Conservation (phyloP, 1,284 basidiomycete genomes). For the Cutaneotrichosporon daszewskae region DNA sequence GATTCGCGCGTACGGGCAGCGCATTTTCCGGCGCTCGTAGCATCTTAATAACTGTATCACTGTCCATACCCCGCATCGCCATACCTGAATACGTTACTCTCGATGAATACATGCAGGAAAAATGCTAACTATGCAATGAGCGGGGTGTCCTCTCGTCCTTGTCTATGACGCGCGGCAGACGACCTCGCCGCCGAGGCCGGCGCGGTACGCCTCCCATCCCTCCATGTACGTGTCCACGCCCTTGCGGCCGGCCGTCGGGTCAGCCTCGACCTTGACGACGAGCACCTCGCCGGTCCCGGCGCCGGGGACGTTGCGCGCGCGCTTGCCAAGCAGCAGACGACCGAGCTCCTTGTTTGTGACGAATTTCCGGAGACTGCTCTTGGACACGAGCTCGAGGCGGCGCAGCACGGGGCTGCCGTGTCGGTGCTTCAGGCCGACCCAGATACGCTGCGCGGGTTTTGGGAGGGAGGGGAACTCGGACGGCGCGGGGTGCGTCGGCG, state of each 20-base stretch:
- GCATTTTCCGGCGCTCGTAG: background rate
- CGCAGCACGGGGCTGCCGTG: slow-evolving; percentile 43
- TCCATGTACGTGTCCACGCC: slow-evolving; percentile 38
- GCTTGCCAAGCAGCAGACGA: slow-evolving; percentile 37
- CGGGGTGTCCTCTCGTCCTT: background rate
- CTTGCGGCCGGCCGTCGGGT: slow-evolving; percentile 16
- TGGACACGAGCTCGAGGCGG: slow-evolving; percentile 37
- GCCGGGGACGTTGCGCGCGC: slow-evolving; percentile 41
- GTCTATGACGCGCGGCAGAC: slow-evolving; percentile 37
- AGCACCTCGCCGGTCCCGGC: slow-evolving; percentile 45
- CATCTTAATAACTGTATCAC: background rate
- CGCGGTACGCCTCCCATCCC: slow-evolving; percentile 48
- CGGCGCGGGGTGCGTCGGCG: slow-evolving; percentile 36
- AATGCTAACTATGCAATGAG: no score
- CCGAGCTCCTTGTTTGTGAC: slow-evolving; percentile 40
- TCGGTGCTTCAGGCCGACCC: slow-evolving; percentile 44
- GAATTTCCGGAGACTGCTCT: slow-evolving; percentile 34
- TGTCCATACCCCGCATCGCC: background rate
- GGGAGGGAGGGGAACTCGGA: slow-evolving; percentile 30
- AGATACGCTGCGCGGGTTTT: slow-evolving; percentile 32
- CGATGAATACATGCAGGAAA: no score
- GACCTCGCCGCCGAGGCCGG: slow-evolving; percentile 45
- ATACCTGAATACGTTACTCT: no score
- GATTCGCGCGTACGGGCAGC: slow-evolving; percentile 4
- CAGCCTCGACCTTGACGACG: slow-evolving; percentile 32